phyloP scores from a whole-genome alignment of 2,329 filamentous ascomycete genomes.

The Moelleriella libera region DNA sequence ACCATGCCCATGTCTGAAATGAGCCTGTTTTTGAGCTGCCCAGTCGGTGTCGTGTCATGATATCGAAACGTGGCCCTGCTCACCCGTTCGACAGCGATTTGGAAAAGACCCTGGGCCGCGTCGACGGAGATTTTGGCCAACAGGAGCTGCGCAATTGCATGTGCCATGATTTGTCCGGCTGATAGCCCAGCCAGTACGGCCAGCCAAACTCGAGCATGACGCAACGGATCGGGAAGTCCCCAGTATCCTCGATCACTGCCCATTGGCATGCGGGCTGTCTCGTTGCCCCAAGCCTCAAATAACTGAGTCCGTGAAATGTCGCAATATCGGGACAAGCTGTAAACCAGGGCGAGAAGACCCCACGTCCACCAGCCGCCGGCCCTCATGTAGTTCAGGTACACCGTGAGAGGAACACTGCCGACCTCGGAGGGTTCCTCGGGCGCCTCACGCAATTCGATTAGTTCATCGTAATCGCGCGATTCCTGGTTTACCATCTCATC shows the following conservation, averaged over 20 bases:
- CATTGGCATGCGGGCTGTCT: conserved; percentile 7
- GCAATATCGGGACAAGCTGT: conserved; percentile 48
- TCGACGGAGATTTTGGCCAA: conserved; percentile 68
- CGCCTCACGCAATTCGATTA: conserved; percentile 8
- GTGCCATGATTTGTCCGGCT: conserved; percentile 41
- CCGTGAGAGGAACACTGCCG: conserved; percentile 58
- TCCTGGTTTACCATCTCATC: too few species aligned
- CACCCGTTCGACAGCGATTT: conserved; percentile 56
- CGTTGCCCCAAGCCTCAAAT: conserved; percentile 76
- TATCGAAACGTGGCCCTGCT: conserved; percentile 76
- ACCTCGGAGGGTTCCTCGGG: conserved; percentile 25
- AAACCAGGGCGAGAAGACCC: conserved; percentile 47
- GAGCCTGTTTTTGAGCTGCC: conserved; percentile 80
- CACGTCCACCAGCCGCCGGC: conserved; percentile 67
- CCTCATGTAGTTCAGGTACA: conserved; percentile 79
- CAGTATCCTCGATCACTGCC: conserved; percentile 8
- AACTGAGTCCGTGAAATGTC: conserved; percentile 64
- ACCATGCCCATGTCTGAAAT: conserved; percentile 84
- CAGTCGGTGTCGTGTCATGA: conserved; percentile 81
- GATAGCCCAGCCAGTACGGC: conserved; percentile 55
- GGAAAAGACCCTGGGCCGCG: conserved; percentile 64
- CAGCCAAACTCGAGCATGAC: conserved; percentile 62
- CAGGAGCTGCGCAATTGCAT: conserved; percentile 47
- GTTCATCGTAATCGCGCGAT: conserved; percentile 8
- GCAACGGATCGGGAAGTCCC: conserved; percentile 44